These are phyloP conservation scores for Magnaporthiopsis rhizophila DNA, from an alignment of 2,329 filamentous ascomycete species.

Conservation along the genomic window DNA sequence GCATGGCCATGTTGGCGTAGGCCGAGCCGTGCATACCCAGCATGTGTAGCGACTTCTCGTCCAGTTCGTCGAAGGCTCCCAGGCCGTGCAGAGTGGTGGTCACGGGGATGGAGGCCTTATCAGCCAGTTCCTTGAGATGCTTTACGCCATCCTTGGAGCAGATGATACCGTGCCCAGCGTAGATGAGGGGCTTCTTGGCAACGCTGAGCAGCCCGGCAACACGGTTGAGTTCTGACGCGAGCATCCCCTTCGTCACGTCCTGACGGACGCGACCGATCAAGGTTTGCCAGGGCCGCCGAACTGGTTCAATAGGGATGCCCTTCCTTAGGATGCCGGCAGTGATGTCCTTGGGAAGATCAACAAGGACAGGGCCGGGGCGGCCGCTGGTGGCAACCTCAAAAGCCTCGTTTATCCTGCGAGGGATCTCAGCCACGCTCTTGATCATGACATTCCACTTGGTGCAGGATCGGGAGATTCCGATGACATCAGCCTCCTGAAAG, in stretches of 20 bases:
- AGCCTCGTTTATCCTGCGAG: conserved; percentile 90
- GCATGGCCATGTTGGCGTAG: conserved; percentile 97
- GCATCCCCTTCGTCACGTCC: conserved; percentile 63
- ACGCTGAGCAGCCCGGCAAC: conserved; percentile 78
- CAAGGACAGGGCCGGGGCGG: conserved; percentile 85
- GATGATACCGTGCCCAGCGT: conserved; percentile 86
- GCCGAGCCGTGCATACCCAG: conserved; percentile 96
- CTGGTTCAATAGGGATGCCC: conserved; percentile 68
- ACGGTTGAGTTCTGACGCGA: conserved; percentile 56
- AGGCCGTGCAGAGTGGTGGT: conserved; percentile 93
- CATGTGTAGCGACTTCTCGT: conserved; percentile 95
- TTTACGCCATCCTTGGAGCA: conserved; percentile 69
- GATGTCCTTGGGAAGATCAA: conserved; percentile 94
- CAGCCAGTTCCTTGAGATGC: conserved; percentile 75
- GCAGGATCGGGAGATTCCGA: conserved; percentile 89
- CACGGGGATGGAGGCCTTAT: conserved; percentile 87
- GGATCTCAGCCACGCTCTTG: conserved; percentile 88
- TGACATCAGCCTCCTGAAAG: conserved; percentile 92
- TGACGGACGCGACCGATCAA: conserved; percentile 59
- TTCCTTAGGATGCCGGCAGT: conserved; percentile 76
- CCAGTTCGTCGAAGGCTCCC: conserved; percentile 85
- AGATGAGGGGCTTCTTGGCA: conserved; percentile 90
- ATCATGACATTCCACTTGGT: conserved; percentile 99
- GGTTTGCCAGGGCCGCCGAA: no score
- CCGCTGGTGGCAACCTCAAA: conserved; percentile 97